Percentiles rank a stretch among this genome's conserved stretches.
phyloP scores from a whole-genome alignment of 495 filamentous ascomycete genomes.

The Trichoderma reesei region DNA sequence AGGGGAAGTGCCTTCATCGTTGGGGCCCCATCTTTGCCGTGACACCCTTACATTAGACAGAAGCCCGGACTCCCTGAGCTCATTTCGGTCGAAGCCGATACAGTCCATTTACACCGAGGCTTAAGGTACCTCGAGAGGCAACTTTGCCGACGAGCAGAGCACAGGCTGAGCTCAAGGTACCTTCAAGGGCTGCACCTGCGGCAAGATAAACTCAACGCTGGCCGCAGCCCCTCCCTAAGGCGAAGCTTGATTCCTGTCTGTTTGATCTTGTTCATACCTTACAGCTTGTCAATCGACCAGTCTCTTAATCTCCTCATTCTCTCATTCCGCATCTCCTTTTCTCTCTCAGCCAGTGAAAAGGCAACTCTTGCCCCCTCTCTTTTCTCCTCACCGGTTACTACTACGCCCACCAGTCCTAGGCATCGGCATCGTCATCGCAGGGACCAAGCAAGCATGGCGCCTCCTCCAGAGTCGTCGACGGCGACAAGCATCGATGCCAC shows the following conservation, averaged over 20 bases:
- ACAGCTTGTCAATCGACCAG: neutral
- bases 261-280: neutral
- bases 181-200: neutral
- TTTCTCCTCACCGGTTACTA: too few relatives aligned
- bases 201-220: neutral
- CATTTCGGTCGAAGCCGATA: slow-evolving; percentile 8
- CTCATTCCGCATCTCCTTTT: neutral
- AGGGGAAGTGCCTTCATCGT: neutral
- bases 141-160: neutral
- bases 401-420: too few relatives aligned
- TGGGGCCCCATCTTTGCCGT: neutral
- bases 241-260: neutral
- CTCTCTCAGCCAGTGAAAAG: too few relatives aligned
- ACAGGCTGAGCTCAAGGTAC: neutral
- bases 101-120: neutral
- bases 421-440: neutral
- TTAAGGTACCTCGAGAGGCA: slow-evolving; percentile 1
- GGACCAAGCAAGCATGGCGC: neutral
- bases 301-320: neutral
- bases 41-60: slow-evolving; percentile 1
- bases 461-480: slow-evolving; percentile 1
- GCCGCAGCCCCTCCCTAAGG: neutral
- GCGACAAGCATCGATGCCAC: slow-evolving; percentile 9
- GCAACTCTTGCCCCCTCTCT: too few relatives aligned
- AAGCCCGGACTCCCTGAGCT: neutral